These are phyloP conservation scores for Angomonas ambiguus DNA, from an alignment of 208 protist species.

Conservation along the genomic window DNA sequence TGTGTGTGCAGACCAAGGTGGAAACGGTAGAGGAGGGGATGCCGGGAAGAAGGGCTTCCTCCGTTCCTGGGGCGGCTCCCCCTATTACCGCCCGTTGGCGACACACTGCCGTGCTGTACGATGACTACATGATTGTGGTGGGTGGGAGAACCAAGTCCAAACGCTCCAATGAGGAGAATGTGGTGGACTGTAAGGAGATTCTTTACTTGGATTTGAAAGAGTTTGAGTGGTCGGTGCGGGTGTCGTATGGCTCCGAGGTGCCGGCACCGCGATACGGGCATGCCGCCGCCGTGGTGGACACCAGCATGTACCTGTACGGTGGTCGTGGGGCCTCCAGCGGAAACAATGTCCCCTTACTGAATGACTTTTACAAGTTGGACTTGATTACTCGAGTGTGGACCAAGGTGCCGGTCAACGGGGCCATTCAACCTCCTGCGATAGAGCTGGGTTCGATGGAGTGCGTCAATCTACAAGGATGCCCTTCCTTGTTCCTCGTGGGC, in stretches of 20 bases:
- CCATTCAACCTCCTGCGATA: conserved; percentile 43
- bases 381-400: conserved; percentile 53
- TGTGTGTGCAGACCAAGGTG: neutral
- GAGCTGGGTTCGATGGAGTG: conserved; percentile 51
- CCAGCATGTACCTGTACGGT: conserved; percentile 38
- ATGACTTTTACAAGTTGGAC: conserved; percentile 63
- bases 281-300: conserved; percentile 22
- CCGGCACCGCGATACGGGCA: conserved; percentile 62
- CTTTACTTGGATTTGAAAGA: conserved; percentile 46
- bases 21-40: neutral
- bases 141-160: conserved; percentile 34
- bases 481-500: conserved; percentile 49
- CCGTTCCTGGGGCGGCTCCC: conserved; percentile 2
- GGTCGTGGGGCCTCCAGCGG: conserved; percentile 20
- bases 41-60: neutral
- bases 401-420: conserved; percentile 41
- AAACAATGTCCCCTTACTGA: conserved; percentile 8
- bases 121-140: conserved; percentile 54
- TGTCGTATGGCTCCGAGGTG: conserved; percentile 25
- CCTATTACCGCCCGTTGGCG: conserved; percentile 37
- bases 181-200: conserved; percentile 24
- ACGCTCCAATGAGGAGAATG: conserved; percentile 8
- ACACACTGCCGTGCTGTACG: conserved; percentile 46
- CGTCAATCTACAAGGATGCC: conserved; percentile 26
- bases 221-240: conserved; percentile 31